phyloP scores from a whole-genome alignment of 179 eudicot genomes.

The Amaranthus tricolor region DNA sequence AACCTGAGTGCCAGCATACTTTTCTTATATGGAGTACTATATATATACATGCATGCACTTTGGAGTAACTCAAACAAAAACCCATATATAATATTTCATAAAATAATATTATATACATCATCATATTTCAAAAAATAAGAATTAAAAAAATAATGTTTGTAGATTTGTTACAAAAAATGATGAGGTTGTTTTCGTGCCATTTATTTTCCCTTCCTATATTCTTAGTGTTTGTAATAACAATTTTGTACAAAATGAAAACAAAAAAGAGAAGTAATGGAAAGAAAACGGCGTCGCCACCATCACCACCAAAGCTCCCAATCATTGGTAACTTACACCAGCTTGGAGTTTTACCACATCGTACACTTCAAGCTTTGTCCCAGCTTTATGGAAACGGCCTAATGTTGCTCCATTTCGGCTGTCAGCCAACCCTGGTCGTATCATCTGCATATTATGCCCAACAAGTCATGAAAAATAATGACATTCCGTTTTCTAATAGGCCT shows the following conservation, averaged over 20 bases:
- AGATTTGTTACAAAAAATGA: no score
- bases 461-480: constrained; percentile 45
- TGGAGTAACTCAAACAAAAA: no score
- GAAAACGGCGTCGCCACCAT: constrained; percentile 33
- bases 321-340: constrained; percentile 53
- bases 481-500: constrained; percentile 33
- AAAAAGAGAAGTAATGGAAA: neutral
- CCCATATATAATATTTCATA: no score
- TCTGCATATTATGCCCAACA: constrained; percentile 39
- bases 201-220: no score
- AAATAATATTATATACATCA: no score
- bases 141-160: no score
- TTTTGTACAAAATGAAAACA: constrained; percentile 19
- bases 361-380: constrained; percentile 31
- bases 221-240: no score
- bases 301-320: constrained; percentile 48
- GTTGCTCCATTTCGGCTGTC: constrained; percentile 36
- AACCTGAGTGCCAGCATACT: no score
- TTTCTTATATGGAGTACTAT: no score
- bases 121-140: no score
- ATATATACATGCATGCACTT: no score
- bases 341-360: constrained; percentile 37
- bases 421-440: constrained; percentile 40
- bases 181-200: no score
- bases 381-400: constrained; percentile 36